Percentiles rank a stretch among this genome's conserved stretches.
These are phyloP conservation scores for Plectosphaerella plurivora DNA, from an alignment of 2,329 filamentous ascomycete species.

Conservation along the genomic window DNA sequence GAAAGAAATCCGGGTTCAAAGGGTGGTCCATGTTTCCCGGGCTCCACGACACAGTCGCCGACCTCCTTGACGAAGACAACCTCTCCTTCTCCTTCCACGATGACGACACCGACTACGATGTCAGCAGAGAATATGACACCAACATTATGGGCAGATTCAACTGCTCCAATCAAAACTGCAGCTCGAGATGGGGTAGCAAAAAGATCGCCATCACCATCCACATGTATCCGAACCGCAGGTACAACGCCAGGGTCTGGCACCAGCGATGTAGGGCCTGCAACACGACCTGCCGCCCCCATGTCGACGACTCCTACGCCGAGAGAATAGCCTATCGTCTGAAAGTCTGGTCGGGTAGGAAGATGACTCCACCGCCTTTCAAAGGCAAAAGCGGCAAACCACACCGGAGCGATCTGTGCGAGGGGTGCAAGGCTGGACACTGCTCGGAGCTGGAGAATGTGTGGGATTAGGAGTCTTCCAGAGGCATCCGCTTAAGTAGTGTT, in stretches of 20 bases:
- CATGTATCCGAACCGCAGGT: conserved; percentile 18
- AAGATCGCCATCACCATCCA: conserved; percentile 27
- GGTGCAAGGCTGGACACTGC: background rate
- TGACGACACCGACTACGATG: conserved; percentile 7
- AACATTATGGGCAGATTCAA: conserved; percentile 25
- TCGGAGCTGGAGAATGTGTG: background rate
- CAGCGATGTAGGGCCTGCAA: conserved; percentile 28
- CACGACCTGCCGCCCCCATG: conserved; percentile 14
- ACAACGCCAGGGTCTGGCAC: conserved; percentile 30
- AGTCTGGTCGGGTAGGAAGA: conserved; percentile 23
- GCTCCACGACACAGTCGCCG: background rate
- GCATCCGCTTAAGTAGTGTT: too few species aligned
- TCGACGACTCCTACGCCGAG: conserved; percentile 27
- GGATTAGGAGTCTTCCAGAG: too few species aligned
- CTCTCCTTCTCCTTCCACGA: conserved; percentile 15
- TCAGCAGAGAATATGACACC: conserved; percentile 16
- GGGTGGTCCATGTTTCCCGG: background rate
- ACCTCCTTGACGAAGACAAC: background rate
- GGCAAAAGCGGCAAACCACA: background rate
- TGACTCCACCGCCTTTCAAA: conserved; percentile 6
- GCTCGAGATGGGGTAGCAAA: conserved; percentile 24
- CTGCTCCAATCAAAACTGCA: conserved; percentile 21
- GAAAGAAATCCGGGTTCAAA: background rate
- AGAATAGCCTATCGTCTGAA: conserved; percentile 29
- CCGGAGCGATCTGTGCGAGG: background rate